Evolutionary conservation across 371 early-diverging fungal species (phyloP).

Genomic region (Mortierella sp.): DNA sequence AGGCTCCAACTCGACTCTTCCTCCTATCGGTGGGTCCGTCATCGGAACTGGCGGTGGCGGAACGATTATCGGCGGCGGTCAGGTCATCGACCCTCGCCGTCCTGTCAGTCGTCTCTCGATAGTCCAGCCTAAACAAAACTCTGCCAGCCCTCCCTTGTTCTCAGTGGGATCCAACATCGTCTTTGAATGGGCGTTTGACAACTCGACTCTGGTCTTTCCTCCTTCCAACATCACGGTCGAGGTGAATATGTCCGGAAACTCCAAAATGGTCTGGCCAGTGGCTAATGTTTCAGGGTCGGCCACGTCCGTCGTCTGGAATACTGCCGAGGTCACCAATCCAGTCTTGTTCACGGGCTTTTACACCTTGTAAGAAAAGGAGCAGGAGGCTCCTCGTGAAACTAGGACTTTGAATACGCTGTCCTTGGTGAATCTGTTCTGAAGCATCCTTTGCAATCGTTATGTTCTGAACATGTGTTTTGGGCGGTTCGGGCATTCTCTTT

Average conservation of each 20-base stretch:
- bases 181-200: conserved; percentile 49
- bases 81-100: conserved; percentile 35
- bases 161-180: conserved; percentile 29
- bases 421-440: no score
- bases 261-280: conserved; percentile 39
- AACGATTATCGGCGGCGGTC: conserved; percentile 17
- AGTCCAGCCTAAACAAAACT: conserved; percentile 46
- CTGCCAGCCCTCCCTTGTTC: conserved; percentile 36
- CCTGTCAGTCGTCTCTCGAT: conserved; percentile 42
- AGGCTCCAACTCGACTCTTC: conserved; percentile 6
- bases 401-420: no score
- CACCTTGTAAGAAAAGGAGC: conserved; percentile 24
- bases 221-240: conserved; percentile 39
- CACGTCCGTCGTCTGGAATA: conserved; percentile 41
- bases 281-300: conserved; percentile 39
- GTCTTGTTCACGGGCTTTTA: conserved; percentile 46
- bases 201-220: conserved; percentile 32
- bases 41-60: conserved; percentile 10
- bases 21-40: conserved; percentile 5
- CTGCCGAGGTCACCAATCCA: conserved; percentile 11
- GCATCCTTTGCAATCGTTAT: no score
- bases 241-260: conserved; percentile 20
- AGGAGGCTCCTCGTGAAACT: no score
- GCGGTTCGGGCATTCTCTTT: background rate
- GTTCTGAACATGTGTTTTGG: no score